phyloP scores from a whole-genome alignment of 1,284 basidiomycete genomes.

The Xerocomus nothofagi region DNA sequence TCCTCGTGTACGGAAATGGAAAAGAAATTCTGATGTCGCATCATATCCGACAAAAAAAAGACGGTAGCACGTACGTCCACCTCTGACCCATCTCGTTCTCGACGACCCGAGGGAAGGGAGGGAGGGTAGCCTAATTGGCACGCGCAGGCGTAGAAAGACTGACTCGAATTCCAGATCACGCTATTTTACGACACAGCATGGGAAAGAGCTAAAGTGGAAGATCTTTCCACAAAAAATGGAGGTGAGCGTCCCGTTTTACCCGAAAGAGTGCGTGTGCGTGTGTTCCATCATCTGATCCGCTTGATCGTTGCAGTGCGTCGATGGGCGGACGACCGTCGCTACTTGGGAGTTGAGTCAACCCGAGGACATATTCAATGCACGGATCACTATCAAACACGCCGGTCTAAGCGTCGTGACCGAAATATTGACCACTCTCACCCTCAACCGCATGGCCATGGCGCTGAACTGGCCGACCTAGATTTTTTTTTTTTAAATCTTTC shows the following conservation, averaged over 20 bases:
- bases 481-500: not conserved
- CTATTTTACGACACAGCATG: slow-evolving; percentile 67
- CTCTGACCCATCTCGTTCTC: not conserved
- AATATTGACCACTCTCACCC: slow-evolving; percentile 63
- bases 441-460: slow-evolving; percentile 63
- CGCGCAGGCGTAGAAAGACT: not conserved
- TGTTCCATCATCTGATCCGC: not conserved
- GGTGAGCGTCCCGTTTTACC: slow-evolving; percentile 41
- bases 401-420: slow-evolving; percentile 67
- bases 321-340: slow-evolving; percentile 56
- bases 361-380: slow-evolving; percentile 56
- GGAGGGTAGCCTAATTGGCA: not conserved
- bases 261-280: not conserved
- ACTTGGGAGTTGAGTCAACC: slow-evolving; percentile 61
- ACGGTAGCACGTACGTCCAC: slow-evolving; percentile 58
- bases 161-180: slow-evolving; percentile 48
- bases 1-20: slow-evolving; percentile 67
- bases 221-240: slow-evolving; percentile 59
- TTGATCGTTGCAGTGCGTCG: slow-evolving; percentile 48
- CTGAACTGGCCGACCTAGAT: slow-evolving; percentile 48
- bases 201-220: slow-evolving; percentile 71
- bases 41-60: slow-evolving; percentile 55
- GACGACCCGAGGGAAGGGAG: not conserved
- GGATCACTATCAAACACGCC: slow-evolving; percentile 53
- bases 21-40: slow-evolving; percentile 54